phyloP scores from a whole-genome alignment of 2,329 filamentous ascomycete species.

The Sarocladium strictum region DNA sequence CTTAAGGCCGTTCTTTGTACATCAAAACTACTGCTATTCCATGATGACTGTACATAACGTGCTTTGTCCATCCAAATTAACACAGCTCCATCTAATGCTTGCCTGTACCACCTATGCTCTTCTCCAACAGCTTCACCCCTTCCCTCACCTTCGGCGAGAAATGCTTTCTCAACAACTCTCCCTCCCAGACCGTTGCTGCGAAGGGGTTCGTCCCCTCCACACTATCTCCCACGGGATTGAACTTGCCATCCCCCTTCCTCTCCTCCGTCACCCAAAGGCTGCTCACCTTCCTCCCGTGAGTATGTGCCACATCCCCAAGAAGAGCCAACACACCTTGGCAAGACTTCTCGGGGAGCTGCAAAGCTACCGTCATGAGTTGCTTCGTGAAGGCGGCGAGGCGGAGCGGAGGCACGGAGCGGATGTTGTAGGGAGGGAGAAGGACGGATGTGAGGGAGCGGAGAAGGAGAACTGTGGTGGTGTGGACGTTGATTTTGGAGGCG shows the following conservation, averaged over 20 bases:
- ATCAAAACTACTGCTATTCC: too few species aligned
- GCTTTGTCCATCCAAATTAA: constrained; percentile 9
- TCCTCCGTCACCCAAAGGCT: constrained; percentile 95
- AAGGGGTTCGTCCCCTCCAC: constrained; percentile 88
- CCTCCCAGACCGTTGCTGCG: constrained; percentile 87
- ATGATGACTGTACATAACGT: too few species aligned
- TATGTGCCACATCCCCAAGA: constrained; percentile 70
- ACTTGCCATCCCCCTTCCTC: constrained; percentile 82
- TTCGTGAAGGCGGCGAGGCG: constrained; percentile 91
- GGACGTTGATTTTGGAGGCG: constrained; percentile 73
- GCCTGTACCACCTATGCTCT: constrained; percentile 41
- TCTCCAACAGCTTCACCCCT: constrained; percentile 63
- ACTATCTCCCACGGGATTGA: constrained; percentile 64
- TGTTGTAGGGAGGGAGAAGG: constrained; percentile 68
- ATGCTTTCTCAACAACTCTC: constrained; percentile 77
- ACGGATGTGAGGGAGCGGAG: constrained; percentile 79
- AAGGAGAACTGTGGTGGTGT: constrained; percentile 89
- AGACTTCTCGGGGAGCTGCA: constrained; percentile 90
- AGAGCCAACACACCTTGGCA: constrained; percentile 73
- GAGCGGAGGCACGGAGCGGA: constrained; percentile 70
- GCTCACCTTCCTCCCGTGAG: constrained; percentile 74
- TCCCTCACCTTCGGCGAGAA: constrained; percentile 84
- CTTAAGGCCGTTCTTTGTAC: background rate
- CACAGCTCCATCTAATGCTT: background rate
- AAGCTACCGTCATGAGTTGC: constrained; percentile 72